Evolutionary conservation across 2,329 filamentous ascomycete genomes (phyloP).

Genomic region (Emericellopsis cladophorae): DNA sequence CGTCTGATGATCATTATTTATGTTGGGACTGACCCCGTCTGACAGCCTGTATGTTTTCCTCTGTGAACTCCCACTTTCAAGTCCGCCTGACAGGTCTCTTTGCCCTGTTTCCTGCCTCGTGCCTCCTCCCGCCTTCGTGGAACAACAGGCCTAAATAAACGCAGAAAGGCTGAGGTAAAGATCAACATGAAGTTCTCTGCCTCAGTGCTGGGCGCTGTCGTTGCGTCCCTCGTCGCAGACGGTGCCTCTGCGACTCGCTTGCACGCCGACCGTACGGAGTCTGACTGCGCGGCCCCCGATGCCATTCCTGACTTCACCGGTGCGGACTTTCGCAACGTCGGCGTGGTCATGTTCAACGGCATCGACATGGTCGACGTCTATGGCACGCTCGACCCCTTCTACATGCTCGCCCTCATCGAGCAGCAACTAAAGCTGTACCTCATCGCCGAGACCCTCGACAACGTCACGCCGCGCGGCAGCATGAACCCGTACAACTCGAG

Average conservation of each 20-base stretch:
- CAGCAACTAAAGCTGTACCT: conserved; percentile 25
- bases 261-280: neutral
- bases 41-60: neutral
- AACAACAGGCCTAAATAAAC: too few species aligned
- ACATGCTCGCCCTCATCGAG: conserved; percentile 19
- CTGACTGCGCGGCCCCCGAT: conserved; percentile 9
- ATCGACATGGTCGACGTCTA: conserved; percentile 33
- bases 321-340: conserved; percentile 17
- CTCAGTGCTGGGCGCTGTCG: conserved; percentile 3
- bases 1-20: too few species aligned
- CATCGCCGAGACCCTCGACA: conserved; percentile 25
- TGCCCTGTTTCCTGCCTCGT: neutral
- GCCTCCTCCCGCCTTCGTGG: too few species aligned
- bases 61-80: neutral
- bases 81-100: neutral
- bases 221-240: conserved; percentile 4
- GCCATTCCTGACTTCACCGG: conserved; percentile 9
- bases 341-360: conserved; percentile 28
- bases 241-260: conserved; percentile 4
- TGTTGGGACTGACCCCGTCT: too few species aligned
- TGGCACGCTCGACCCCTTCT: conserved; percentile 31
- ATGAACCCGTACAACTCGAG: conserved; percentile 19
- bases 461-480: conserved; percentile 20
- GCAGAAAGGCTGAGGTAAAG: neutral
- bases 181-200: conserved; percentile 9